phyloP scores from a whole-genome alignment of 768 basidiomycete genomes.

The Pleurotus tuber-regium region DNA sequence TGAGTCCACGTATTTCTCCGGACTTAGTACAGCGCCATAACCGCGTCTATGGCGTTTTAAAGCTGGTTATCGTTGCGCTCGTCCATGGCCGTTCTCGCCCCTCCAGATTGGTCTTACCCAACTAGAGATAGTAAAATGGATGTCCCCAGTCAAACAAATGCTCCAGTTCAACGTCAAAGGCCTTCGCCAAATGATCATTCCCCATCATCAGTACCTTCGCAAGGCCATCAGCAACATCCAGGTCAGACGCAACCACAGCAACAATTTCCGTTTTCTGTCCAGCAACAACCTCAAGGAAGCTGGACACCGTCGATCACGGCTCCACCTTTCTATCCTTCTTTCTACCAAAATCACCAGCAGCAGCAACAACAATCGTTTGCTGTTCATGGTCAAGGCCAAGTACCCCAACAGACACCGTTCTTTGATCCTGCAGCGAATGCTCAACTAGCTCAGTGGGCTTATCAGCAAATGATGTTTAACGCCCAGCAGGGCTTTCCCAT shows the following conservation, averaged over 20 bases:
- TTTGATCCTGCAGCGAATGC: conserved; percentile 69
- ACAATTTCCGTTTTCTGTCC: conserved; percentile 66
- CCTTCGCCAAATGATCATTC: conserved; percentile 58
- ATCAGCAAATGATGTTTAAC: conserved; percentile 89
- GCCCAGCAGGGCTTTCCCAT: conserved; percentile 53
- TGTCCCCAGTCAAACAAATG: conserved; percentile 30
- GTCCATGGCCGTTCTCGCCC: conserved; percentile 80
- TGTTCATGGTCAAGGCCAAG: conserved; percentile 22
- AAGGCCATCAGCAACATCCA: conserved; percentile 21
- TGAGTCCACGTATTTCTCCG: conserved; percentile 11
- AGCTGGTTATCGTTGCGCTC: conserved; percentile 10
- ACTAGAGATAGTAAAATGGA: conserved; percentile 67
- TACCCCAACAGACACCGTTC: conserved; percentile 54
- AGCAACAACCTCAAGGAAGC: conserved; percentile 65
- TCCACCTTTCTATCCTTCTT: conserved; percentile 75
- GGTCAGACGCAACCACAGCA: conserved; percentile 32
- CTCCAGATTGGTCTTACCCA: conserved; percentile 70
- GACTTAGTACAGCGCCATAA: conserved; percentile 7
- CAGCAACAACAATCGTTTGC: conserved; percentile 56
- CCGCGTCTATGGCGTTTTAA: conserved; percentile 9
- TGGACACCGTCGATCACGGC: conserved; percentile 70
- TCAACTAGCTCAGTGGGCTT: conserved; percentile 84
- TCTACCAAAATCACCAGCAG: conserved; percentile 69
- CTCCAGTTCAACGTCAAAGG: conserved; percentile 52
- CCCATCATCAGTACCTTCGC: conserved; percentile 24